Percentiles rank a stretch among this genome's conserved stretches.
These are phyloP conservation scores for Spathaspora arborariae DNA, from an alignment of 805 yeast genomes.

Conservation along the genomic window DNA sequence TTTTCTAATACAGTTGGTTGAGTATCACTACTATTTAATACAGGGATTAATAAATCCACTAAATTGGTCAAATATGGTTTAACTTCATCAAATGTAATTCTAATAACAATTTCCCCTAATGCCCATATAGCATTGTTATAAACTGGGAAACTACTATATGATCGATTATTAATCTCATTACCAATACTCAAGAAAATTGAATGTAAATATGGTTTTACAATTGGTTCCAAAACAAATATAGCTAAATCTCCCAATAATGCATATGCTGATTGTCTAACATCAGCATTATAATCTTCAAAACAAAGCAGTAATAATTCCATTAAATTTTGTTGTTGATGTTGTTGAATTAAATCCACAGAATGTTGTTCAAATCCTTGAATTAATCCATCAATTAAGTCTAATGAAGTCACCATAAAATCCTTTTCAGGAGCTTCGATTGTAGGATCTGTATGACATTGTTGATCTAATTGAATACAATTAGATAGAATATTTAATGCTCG, in stretches of 20 bases:
- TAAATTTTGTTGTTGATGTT: conserved; percentile 35
- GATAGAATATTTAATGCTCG: conserved; percentile 70
- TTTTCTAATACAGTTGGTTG: conserved; percentile 75
- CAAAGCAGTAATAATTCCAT: conserved; percentile 64
- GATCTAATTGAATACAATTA: conserved; percentile 64
- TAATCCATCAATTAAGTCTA: conserved; percentile 89
- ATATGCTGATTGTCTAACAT: conserved; percentile 90
- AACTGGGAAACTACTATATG: conserved; percentile 53
- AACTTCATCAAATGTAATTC: conserved; percentile 44
- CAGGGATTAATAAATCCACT: conserved; percentile 53
- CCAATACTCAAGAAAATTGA: conserved; percentile 63
- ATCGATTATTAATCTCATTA: conserved; percentile 57
- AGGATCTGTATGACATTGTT: conserved; percentile 62
- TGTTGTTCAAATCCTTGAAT: conserved; percentile 81
- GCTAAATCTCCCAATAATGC: conserved; percentile 91
- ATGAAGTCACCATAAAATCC: conserved; percentile 83
- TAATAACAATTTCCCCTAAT: conserved; percentile 77
- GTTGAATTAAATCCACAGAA: conserved; percentile 50
- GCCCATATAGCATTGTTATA: conserved; percentile 94
- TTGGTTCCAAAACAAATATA: conserved; percentile 44
- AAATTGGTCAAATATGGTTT: conserved; percentile 53
- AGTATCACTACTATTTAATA: conserved; percentile 51
- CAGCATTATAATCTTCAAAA: conserved; percentile 70
- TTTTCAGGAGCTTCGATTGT: conserved; percentile 74
- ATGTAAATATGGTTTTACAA: conserved; percentile 46